Base-by-base conservation (phyloP, 2,329 filamentous ascomycete species). In the Monilinia aucupariae region DNA sequence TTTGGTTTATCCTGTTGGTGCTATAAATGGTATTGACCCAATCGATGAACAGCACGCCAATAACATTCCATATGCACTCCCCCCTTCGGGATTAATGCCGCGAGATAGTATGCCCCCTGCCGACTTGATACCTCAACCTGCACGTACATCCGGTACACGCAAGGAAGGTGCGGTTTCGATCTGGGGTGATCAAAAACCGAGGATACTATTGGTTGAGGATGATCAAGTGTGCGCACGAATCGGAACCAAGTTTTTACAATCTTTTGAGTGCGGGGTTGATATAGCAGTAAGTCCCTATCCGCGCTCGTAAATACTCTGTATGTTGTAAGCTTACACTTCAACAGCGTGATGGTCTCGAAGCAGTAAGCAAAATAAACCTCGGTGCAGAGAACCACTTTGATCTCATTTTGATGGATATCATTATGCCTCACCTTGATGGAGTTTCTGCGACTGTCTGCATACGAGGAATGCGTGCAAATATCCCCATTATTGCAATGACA, bases 401-500 rank as follows among this genome's bases (percentile, higher is more conserved):
- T 68, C 77, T 89, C 61, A 91, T 93, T 67, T 84, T 93, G 66
- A 93, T 93, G 90, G 90, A 94, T 73, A 93, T 99, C 68, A 96
- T 99, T 69, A 97, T 99, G 94, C 94, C 94, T 7, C 89, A 92
- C 68, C 81, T 97, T 61, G 94, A 97, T 71, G 94, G 94, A 69
- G 92, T 97, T 7, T 96, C 92, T 20, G 93, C 94, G 3, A 96
- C 92, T 63, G 90, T 94, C 72, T 86, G 96, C 66, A 97, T 99
- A 68, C 86, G 93, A 60, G 90, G 96, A 72, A 91, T 93, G 66
- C 87, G 92, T 67, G 85, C 86, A 45, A 85, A 87, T 7, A 87
- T 90, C 25, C 94, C 94, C 0, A 96, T 99, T 71, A 91, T 99
- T 64, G 94, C 94, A 53, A 97, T 99, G 94, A 99, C 94, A 3